Evolutionary conservation across 2,329 filamentous ascomycete genomes (phyloP).

Genomic region (Hypoxylon sp.): DNA sequence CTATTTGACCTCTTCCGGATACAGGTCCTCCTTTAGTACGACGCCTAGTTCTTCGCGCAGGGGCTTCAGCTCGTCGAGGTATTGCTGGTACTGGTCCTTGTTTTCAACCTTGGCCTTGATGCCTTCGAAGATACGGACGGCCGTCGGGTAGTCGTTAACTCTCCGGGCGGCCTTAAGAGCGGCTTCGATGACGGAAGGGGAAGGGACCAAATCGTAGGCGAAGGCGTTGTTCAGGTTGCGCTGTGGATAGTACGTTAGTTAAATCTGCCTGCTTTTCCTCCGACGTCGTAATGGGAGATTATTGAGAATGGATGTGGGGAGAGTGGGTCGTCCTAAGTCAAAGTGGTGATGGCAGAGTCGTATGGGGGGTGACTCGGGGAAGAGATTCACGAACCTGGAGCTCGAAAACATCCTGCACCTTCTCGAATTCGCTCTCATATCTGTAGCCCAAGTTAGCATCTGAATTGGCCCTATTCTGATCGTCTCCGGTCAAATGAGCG

Average conservation of each 20-base stretch:
- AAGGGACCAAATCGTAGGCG: constrained; percentile 99
- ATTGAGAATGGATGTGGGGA: constrained; percentile 20
- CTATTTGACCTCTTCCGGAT: constrained; percentile 72
- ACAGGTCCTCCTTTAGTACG: constrained; percentile 90
- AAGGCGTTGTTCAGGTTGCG: constrained; percentile 92
- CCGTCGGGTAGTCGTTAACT: constrained; percentile 98
- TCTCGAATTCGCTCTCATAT: constrained; percentile 99
- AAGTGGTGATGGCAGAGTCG: constrained; percentile 2
- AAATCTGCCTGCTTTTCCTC: not conserved
- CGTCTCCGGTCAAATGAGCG: constrained; percentile 42
- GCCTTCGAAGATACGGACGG: constrained; percentile 98
- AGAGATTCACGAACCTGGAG: constrained; percentile 79
- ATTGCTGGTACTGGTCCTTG: constrained; percentile 96
- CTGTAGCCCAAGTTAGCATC: constrained; percentile 66
- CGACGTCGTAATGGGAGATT: constrained; percentile 42
- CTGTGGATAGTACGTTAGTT: constrained; percentile 51
- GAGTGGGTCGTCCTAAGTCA: constrained; percentile 31
- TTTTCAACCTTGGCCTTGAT: constrained; percentile 99
- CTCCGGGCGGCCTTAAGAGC: constrained; percentile 93
- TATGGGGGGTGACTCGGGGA: constrained; percentile 14
- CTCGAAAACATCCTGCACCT: constrained; percentile 98
- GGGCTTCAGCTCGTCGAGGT: constrained; percentile 91
- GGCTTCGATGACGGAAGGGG: constrained; percentile 87
- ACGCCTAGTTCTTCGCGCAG: constrained; percentile 95
- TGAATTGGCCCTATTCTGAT: constrained; percentile 36